Base-by-base conservation (phyloP, 2,329 filamentous ascomycete species). In the Gliomastix tumulicola region DNA sequence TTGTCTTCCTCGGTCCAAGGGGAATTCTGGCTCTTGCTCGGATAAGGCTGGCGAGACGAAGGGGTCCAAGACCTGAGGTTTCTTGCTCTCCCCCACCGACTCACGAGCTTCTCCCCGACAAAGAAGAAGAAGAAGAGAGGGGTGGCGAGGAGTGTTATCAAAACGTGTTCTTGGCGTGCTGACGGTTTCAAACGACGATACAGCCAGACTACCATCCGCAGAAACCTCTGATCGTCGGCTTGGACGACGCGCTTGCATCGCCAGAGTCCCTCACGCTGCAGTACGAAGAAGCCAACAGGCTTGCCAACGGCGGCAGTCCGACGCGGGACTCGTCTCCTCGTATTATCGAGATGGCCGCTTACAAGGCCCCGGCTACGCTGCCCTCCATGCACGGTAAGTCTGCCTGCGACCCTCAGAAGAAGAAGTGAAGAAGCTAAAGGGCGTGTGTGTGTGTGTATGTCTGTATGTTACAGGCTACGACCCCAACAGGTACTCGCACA, bases 301-400 rank as follows among this genome's bases (percentile, higher is more conserved):
- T 64, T 61, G 66, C 61, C 45, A 69, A 66, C 65, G 69, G 69
- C 52, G 68, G 68, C 59, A 66, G 64, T 60, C 65, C 65, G 59
- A 62, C 60, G 52, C 66, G 68, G 70, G 77, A 69, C 63, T 77
- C 66, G 64, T 69, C 71, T 56, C 68, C 55, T 44, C 49, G 48
- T 45, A 44, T 59, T 33, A 49, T 57, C 19, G 51, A 59, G 13
- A 65, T 65, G 62, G 60, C 61, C 32, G 49, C 62, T 61, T 82
- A 82, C 64, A 94, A 94, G 65, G 65, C 78, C 19, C 34, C 38
- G 15, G 34, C 34, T 41, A 79, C 84, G 60, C 71, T 80, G 63
- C 72, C 82, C 60, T 83, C 82, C 60, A 76, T 89, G 68, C 84
- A 90, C 65, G 84, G 88, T 94, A 69, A 68, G 87, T 81, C 16